Percentiles rank a stretch among this genome's conserved stretches.
Evolutionary conservation across 208 protist genomes (phyloP).

Genomic region (Vickermania spadyakhi): DNA sequence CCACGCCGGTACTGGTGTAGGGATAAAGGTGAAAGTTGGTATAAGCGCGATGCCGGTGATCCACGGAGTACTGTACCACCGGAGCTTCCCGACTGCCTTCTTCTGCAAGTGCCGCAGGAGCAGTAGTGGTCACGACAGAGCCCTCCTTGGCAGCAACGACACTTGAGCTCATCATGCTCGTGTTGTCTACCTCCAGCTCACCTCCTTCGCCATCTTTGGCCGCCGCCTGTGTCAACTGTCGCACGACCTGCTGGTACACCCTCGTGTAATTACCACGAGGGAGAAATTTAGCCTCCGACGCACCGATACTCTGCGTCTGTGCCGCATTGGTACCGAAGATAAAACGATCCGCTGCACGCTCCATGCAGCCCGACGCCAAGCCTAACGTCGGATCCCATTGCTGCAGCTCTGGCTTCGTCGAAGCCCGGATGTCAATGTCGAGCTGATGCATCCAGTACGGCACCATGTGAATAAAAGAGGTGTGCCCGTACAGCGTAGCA

Average conservation of each 20-base stretch:
- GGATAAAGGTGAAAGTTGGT: constrained; percentile 77
- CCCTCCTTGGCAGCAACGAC: background rate
- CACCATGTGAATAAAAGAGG: constrained; percentile 79
- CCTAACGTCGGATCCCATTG: constrained; percentile 80
- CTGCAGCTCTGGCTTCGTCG: constrained; percentile 71
- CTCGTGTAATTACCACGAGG: constrained; percentile 63
- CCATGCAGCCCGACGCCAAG: constrained; percentile 59
- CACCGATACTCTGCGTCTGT: constrained; percentile 76
- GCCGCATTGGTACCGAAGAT: constrained; percentile 67
- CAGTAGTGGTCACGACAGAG: too few relatives aligned
- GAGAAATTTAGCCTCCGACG: constrained; percentile 75
- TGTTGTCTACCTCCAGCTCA: background rate
- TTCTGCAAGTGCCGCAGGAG: background rate
- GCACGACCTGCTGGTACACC: constrained; percentile 57
- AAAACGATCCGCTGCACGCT: constrained; percentile 66
- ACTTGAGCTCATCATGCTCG: background rate
- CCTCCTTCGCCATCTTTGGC: background rate
- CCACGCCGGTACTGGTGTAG: constrained; percentile 62
- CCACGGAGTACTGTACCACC: constrained; percentile 67
- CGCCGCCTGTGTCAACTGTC: constrained; percentile 11
- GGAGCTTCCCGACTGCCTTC: constrained; percentile 8
- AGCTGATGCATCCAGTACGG: constrained; percentile 88
- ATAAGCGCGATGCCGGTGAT: constrained; percentile 71
- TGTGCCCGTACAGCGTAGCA: constrained; percentile 80
- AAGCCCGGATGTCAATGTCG: constrained; percentile 80